Evolutionary conservation across 1,139 yeast species (phyloP).

Genomic region (Suhomyces taliae): DNA sequence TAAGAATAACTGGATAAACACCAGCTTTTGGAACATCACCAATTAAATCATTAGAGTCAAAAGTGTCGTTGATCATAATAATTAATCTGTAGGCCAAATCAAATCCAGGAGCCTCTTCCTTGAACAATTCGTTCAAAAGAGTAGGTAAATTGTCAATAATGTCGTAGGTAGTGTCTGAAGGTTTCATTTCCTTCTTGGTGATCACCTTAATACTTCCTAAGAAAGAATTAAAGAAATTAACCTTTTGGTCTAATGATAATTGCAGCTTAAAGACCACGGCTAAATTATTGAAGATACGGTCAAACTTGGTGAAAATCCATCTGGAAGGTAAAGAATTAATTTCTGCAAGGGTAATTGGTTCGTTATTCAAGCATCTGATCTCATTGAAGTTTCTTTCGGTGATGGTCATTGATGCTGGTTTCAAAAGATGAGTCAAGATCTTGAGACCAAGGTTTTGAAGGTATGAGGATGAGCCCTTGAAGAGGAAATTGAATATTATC

Average conservation of each 20-base stretch:
- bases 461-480: slow-evolving; percentile 23
- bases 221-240: slow-evolving; percentile 26
- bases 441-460: slow-evolving; percentile 30
- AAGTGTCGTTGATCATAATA: slow-evolving; percentile 30
- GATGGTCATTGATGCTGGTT: slow-evolving; percentile 17
- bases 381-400: slow-evolving; percentile 27
- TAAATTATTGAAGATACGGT: slow-evolving; percentile 30
- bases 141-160: slow-evolving; percentile 33
- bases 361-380: slow-evolving; percentile 36
- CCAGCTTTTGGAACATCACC: slow-evolving; percentile 2
- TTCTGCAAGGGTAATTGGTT: slow-evolving; percentile 30
- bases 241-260: slow-evolving; percentile 27
- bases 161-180: slow-evolving; percentile 31
- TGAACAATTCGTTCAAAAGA: slow-evolving; percentile 24
- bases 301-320: slow-evolving; percentile 37
- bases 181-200: slow-evolving; percentile 30
- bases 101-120: slow-evolving; percentile 17
- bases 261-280: slow-evolving; percentile 22
- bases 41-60: slow-evolving; percentile 22
- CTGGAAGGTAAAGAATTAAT: slow-evolving; percentile 32
- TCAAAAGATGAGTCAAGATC: slow-evolving; percentile 26
- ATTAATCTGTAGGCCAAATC: slow-evolving; percentile 22
- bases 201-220: slow-evolving; percentile 26
- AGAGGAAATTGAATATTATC: slow-evolving; percentile 33
- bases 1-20: slow-evolving; percentile 11